These are phyloP conservation scores for Arthrinium phaeospermum DNA, from an alignment of 2,329 filamentous ascomycete species.

Conservation along the genomic window DNA sequence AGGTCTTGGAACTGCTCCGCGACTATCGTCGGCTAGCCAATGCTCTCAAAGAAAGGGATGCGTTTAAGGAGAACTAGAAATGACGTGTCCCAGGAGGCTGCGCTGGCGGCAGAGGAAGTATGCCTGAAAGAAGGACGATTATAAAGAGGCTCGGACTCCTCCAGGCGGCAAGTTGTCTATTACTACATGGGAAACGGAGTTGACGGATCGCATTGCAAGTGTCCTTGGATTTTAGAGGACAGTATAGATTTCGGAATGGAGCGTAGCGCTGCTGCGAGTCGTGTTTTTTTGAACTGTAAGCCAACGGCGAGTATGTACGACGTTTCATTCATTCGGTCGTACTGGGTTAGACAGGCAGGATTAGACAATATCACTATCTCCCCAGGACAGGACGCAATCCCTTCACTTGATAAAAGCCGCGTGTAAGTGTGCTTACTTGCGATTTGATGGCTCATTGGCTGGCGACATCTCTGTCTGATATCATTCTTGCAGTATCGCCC, in stretches of 20 bases:
- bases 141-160: not conserved
- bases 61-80: slow-evolving; percentile 53
- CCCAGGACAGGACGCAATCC: not conserved
- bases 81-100: not conserved
- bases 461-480: not conserved
- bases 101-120: not conserved
- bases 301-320: not conserved
- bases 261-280: not conserved
- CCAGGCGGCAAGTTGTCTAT: not conserved
- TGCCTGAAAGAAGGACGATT: not conserved
- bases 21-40: slow-evolving; percentile 77
- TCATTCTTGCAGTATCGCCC: not conserved
- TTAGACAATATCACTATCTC: slow-evolving; percentile 4
- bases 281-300: not conserved
- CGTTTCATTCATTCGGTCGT: not conserved
- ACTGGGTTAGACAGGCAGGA: slow-evolving; percentile 1
- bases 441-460: not conserved
- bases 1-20: slow-evolving; percentile 72
- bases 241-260: not conserved
- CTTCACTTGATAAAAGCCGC: not conserved
- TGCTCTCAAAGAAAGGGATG: slow-evolving; percentile 66
- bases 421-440: not conserved
- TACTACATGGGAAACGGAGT: not conserved
- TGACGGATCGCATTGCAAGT: not conserved
- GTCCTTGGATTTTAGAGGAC: slow-evolving; percentile 2